These are phyloP conservation scores for Nigrospora sphaerica DNA, from an alignment of 2,329 filamentous ascomycete species.

Conservation along the genomic window DNA sequence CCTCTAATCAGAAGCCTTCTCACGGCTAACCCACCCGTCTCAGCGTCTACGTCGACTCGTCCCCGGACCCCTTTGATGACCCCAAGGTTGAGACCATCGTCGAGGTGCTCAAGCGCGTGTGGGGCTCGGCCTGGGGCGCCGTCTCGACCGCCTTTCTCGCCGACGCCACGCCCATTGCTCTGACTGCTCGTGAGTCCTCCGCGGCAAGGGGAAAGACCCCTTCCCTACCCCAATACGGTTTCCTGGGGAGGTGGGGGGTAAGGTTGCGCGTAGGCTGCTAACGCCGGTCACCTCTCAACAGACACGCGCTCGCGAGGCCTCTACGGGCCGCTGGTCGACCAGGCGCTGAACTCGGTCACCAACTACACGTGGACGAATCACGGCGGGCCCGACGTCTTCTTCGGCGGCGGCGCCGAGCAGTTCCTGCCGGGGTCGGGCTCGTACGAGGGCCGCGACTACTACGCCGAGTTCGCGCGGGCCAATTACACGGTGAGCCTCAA, in stretches of 20 bases:
- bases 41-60: constrained; percentile 70
- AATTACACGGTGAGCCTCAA: constrained; percentile 68
- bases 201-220: too few relatives aligned
- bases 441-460: constrained; percentile 69
- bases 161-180: constrained; percentile 74
- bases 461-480: constrained; percentile 64
- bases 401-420: constrained; percentile 77
- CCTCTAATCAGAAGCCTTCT: too few relatives aligned
- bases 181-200: constrained; percentile 43
- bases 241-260: too few relatives aligned
- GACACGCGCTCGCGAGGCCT: constrained; percentile 62
- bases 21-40: not conserved
- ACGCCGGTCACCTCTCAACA: too few relatives aligned
- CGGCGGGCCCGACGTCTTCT: constrained; percentile 71
- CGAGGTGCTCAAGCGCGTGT: constrained; percentile 67
- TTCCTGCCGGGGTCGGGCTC: constrained; percentile 61
- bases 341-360: constrained; percentile 65
- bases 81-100: constrained; percentile 82
- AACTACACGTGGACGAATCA: constrained; percentile 79
- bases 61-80: constrained; percentile 66
- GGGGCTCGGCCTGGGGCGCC: constrained; percentile 52
- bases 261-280: too few relatives aligned
- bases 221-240: too few relatives aligned
- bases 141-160: constrained; percentile 77
- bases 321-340: constrained; percentile 68